Evolutionary conservation across 805 yeast genomes (phyloP), one percentile per base, ranked within the genome.

Genomic region (Ogataea chonburiensis): DNA sequence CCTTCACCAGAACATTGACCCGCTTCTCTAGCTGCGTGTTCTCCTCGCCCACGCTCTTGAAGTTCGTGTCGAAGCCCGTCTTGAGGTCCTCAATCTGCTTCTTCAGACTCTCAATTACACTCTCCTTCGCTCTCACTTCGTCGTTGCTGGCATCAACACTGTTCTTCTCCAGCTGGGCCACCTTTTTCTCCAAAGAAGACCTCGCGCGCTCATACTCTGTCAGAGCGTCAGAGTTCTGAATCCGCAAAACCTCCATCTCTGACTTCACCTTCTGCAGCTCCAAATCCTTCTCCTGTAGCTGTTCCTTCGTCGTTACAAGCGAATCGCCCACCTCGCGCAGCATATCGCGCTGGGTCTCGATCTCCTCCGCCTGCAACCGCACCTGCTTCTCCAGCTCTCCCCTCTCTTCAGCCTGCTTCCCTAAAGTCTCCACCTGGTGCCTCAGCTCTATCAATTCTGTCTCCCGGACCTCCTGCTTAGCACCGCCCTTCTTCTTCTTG

Each of bases 291-390:
- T 8, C 28, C 24, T 28, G 17, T 3, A 28, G 28, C 24, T 34
- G 31, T 11, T 82, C 86, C 45, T 73, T 77, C 0, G 87, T 76
- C 5, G 74, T 71, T 1, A 88, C 94, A 6, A 88, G 66, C 32
- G 86, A 94, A 50, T 84, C 75, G 1, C 96, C 96, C 17, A 88
- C 70, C 38, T 75, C 78, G 45, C 72, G 72, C 36, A 89, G 57
- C 86, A 82, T 85, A 40, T 87, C 96, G 50, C 79, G 75, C 34
- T 84, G 67, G 34, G 68, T 71, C 30, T 78, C 87, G 12, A 87
- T 63, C 51, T 88, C 95, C 37, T 77, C 84, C 9, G 53, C 40
- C 42, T 78, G 77, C 7, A 52, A 29, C 21, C 56, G 60, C n/a
- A 77, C 38, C 6, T 61, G 58, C 3, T 46, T 36, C 24, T 41